Percentiles rank a stretch among this genome's conserved stretches.
phyloP scores from a whole-genome alignment of 2,329 filamentous ascomycete genomes.

The Zymoseptoria passerinii region DNA sequence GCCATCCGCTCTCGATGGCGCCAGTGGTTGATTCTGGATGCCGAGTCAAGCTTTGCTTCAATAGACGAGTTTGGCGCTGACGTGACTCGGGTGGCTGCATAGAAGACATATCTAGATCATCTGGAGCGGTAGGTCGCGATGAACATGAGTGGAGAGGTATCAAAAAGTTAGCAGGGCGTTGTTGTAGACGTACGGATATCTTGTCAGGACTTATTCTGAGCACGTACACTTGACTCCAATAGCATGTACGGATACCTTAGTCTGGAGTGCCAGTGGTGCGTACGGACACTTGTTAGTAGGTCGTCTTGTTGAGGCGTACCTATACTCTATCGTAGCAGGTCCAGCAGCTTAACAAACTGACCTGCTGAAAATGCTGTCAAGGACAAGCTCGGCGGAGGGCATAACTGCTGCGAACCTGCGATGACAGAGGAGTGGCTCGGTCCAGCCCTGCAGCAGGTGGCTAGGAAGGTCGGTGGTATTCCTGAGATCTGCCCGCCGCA shows the following conservation, averaged over 20 bases:
- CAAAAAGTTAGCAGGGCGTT: background rate
- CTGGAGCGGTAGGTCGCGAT: background rate
- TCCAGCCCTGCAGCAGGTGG: background rate
- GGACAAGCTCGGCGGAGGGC: too few relatives aligned
- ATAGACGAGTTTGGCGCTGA: background rate
- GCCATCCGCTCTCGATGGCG: background rate
- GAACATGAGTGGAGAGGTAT: background rate
- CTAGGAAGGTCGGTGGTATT: background rate
- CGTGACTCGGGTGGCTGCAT: background rate
- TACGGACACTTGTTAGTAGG: background rate
- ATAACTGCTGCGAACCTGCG: background rate
- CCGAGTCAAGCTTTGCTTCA: background rate
- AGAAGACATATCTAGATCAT: background rate
- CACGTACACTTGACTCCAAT: background rate
- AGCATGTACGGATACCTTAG: background rate
- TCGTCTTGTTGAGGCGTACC: background rate
- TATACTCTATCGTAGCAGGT: background rate
- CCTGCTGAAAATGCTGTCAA: background rate
- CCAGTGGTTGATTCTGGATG: background rate
- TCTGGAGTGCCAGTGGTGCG: background rate
- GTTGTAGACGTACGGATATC: background rate
- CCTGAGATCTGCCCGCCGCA: background rate
- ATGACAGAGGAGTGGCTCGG: background rate
- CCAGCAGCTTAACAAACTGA: background rate
- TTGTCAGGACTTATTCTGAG: background rate